phyloP scores from a whole-genome alignment of 1,284 basidiomycete species.

The Termitomyces sp. region DNA sequence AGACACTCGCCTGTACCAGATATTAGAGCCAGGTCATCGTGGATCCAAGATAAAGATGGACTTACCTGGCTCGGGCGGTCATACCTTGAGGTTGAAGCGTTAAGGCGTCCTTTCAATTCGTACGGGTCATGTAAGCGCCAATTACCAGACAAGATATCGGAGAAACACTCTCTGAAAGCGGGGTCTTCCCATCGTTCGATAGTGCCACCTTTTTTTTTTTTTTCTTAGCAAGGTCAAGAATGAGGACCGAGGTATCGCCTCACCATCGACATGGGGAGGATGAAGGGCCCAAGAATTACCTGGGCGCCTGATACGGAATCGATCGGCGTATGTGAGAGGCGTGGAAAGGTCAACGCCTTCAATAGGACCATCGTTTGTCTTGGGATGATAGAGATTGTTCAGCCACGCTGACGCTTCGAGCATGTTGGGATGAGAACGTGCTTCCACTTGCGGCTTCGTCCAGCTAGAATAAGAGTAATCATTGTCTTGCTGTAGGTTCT shows the following conservation, averaged over 20 bases:
- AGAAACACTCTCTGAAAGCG: conserved; percentile 61
- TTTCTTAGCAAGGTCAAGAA: neutral
- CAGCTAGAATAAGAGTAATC: conserved; percentile 37
- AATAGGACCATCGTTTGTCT: conserved; percentile 25
- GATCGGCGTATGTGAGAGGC: conserved; percentile 76
- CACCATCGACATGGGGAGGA: conserved; percentile 75
- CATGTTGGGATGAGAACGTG: conserved; percentile 72
- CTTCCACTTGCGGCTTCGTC: conserved; percentile 67
- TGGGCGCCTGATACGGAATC: conserved; percentile 78
- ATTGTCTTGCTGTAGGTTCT: neutral
- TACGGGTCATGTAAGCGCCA: conserved; percentile 74
- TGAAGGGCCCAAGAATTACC: conserved; percentile 63
- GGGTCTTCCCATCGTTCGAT: conserved; percentile 87
- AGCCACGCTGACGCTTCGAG: conserved; percentile 57
- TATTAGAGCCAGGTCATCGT: neutral
- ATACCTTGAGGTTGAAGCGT: conserved; percentile 59
- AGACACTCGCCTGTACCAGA: conserved; percentile 48
- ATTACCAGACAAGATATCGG: conserved; percentile 59
- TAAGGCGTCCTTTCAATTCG: conserved; percentile 55
- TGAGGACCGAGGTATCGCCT: neutral
- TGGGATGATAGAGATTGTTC: conserved; percentile 56
- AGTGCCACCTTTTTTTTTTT: conserved; percentile 48
- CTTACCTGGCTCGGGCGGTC: conserved; percentile 49
- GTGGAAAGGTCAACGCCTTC: conserved; percentile 62
- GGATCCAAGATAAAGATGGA: neutral